Evolutionary conservation across 192 early-diverging fungal genomes (phyloP), one percentile per base, ranked within the genome.

Genomic region (Radiomyces spectabilis): DNA sequence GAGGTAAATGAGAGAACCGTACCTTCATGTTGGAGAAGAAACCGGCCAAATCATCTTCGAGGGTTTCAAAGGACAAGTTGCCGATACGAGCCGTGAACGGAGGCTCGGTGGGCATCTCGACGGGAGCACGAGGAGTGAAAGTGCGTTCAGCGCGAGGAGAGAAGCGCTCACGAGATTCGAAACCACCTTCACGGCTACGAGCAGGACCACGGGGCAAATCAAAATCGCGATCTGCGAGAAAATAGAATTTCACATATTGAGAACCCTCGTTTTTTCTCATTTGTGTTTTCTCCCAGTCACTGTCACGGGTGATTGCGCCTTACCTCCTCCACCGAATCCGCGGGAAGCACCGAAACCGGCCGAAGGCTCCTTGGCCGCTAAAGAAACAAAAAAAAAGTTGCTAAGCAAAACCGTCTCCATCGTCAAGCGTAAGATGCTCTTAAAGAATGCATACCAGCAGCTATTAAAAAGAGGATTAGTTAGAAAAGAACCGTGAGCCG

Each of bases 11-110:
- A n/a, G 9, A 21, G 21, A 39, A 21, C 24, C 49, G 18, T 68
- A 92, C 90, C 72, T 74, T 72, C 41, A 88, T 70, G 19, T 79
- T 75, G 34, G 51, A 58, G 65, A 99, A 96, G 47, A 93, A 79
- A 34, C 69, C 65, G 55, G 79, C 75, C 24, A 99, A 61, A 67
- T 84, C 83, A 5, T 66, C 50, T 48, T 99, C 96, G 40, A 78
- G 78, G 13, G 74, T 80, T 35, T 93, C 87, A 66, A 84, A 96
- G 12, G 91, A 78, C 44, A 99, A 70, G 81, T 97, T 97, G 44
- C 89, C 94, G 45, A 99, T 70, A 68, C 84, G 89, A 18, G 88
- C 85, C 9, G 85, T 95, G 81, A 75, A 99, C 39, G 96, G 96
- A 16, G 93, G 87, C 27, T 75, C 58, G 29, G 86, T 87, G 22